phyloP scores from a whole-genome alignment of 2,329 filamentous ascomycete genomes.

The Ophiostoma pallidulum region DNA sequence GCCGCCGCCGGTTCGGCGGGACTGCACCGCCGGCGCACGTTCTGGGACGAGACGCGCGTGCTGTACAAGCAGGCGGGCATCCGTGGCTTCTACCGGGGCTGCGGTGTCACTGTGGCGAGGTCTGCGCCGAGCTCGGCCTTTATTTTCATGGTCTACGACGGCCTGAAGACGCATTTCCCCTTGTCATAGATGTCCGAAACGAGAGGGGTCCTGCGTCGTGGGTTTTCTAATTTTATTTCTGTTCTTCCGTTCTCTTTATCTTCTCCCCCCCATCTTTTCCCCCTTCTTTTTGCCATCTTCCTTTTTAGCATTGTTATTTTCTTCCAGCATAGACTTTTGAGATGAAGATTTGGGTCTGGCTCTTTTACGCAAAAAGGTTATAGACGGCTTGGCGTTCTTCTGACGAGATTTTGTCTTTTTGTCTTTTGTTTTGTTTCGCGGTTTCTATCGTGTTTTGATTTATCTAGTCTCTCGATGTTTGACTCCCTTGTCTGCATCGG shows the following conservation, averaged over 20 bases:
- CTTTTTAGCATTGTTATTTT: too few relatives aligned
- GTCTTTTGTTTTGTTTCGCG: not conserved
- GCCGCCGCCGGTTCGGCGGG: slow-evolving; percentile 28
- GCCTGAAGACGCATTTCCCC: slow-evolving; percentile 61
- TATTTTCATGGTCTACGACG: slow-evolving; percentile 94
- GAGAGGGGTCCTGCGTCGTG: too few relatives aligned
- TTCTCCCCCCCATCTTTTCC: too few relatives aligned
- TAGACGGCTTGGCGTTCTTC: slow-evolving; percentile 2
- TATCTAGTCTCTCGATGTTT: not conserved
- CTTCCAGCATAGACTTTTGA: not conserved
- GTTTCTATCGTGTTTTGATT: not conserved
- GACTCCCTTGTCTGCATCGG: slow-evolving; percentile 20
- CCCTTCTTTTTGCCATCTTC: too few relatives aligned
- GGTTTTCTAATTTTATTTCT: too few relatives aligned
- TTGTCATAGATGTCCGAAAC: slow-evolving; percentile 25
- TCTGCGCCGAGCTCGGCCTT: slow-evolving; percentile 94
- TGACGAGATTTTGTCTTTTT: not conserved
- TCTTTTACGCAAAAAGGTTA: not conserved
- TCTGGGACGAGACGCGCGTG: slow-evolving; percentile 59
- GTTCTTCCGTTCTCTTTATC: too few relatives aligned
- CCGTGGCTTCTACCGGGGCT: slow-evolving; percentile 82
- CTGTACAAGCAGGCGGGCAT: slow-evolving; percentile 80
- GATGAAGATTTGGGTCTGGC: not conserved
- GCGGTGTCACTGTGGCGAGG: slow-evolving; percentile 81
- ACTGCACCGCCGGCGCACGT: slow-evolving; percentile 46